phyloP scores from a whole-genome alignment of 2,329 filamentous ascomycete species.

The Monosporascus sp. region DNA sequence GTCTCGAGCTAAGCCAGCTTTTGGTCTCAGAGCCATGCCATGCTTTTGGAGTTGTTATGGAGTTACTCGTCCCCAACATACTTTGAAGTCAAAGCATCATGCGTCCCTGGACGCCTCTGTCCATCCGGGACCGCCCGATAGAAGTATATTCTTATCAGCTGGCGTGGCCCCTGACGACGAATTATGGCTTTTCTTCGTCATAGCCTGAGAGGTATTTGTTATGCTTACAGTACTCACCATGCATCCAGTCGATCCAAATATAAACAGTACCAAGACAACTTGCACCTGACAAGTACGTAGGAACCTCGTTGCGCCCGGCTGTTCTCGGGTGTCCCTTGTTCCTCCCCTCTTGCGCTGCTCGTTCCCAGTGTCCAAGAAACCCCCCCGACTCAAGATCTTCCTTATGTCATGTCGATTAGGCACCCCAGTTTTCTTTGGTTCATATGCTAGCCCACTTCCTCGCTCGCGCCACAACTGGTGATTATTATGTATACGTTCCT shows the following conservation, averaged over 20 bases:
- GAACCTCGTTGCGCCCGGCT: neutral
- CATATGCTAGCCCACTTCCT: too few species aligned
- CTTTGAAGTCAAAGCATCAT: neutral
- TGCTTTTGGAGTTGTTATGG: slow-evolving; percentile 9
- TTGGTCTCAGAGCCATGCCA: slow-evolving; percentile 9
- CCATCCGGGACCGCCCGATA: slow-evolving; percentile 1
- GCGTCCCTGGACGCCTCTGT: slow-evolving; percentile 1
- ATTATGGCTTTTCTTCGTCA: slow-evolving; percentile 15
- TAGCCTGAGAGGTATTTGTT: slow-evolving; percentile 14
- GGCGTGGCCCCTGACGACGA: slow-evolving; percentile 12
- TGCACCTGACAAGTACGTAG: too few species aligned
- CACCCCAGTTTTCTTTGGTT: too few species aligned
- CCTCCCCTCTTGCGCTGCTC: neutral
- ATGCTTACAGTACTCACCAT: slow-evolving; percentile 14
- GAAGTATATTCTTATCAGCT: slow-evolving; percentile 18
- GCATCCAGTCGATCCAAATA: neutral
- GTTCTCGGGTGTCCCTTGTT: neutral
- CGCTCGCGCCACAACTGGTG: too few species aligned
- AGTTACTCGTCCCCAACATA: slow-evolving; percentile 9
- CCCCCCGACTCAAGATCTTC: neutral
- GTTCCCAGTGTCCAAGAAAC: neutral
- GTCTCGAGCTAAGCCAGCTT: slow-evolving; percentile 7
- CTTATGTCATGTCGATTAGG: neutral
- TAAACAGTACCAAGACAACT: neutral
- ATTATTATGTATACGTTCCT: too few species aligned